Evolutionary conservation across 1,284 basidiomycete species (phyloP).

Genomic region (Hymenochaete sp.): DNA sequence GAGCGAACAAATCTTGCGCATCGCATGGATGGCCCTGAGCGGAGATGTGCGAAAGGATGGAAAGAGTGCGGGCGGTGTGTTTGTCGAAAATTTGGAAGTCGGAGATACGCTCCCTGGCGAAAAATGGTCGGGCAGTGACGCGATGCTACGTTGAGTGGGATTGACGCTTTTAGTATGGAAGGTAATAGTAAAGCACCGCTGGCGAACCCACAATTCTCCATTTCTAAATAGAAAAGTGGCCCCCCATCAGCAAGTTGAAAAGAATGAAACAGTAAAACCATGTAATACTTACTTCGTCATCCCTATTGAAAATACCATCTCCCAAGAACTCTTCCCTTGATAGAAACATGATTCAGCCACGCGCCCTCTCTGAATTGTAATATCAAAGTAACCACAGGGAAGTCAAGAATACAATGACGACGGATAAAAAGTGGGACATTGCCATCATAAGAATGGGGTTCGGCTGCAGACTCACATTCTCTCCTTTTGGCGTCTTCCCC

Average conservation of each 20-base stretch:
- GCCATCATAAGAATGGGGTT: no score
- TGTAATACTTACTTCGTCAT: slow-evolving; percentile 44
- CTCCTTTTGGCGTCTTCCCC: slow-evolving; percentile 52
- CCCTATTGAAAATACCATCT: slow-evolving; percentile 65
- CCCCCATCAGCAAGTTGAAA: slow-evolving; percentile 12
- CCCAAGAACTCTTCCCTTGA: slow-evolving; percentile 59
- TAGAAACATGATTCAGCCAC: slow-evolving; percentile 3
- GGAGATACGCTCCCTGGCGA: slow-evolving; percentile 57
- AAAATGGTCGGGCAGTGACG: slow-evolving; percentile 62
- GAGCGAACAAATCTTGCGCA: slow-evolving; percentile 57
- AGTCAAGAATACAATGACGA: background rate
- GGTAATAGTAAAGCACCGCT: background rate
- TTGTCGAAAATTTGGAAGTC: slow-evolving; percentile 63
- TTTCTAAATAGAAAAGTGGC: slow-evolving; percentile 29
- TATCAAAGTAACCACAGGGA: background rate
- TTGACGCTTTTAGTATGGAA: background rate
- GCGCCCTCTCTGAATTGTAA: no score
- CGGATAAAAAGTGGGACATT: no score
- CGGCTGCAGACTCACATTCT: slow-evolving; percentile 52
- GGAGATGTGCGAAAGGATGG: slow-evolving; percentile 37
- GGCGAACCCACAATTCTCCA: slow-evolving; percentile 41
- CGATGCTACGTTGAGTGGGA: slow-evolving; percentile 40
- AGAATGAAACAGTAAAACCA: slow-evolving; percentile 9
- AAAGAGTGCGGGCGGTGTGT: slow-evolving; percentile 40
- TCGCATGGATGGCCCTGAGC: slow-evolving; percentile 38